phyloP scores from a whole-genome alignment of 2,329 filamentous ascomycete species.

The Trichoderma sp. region DNA sequence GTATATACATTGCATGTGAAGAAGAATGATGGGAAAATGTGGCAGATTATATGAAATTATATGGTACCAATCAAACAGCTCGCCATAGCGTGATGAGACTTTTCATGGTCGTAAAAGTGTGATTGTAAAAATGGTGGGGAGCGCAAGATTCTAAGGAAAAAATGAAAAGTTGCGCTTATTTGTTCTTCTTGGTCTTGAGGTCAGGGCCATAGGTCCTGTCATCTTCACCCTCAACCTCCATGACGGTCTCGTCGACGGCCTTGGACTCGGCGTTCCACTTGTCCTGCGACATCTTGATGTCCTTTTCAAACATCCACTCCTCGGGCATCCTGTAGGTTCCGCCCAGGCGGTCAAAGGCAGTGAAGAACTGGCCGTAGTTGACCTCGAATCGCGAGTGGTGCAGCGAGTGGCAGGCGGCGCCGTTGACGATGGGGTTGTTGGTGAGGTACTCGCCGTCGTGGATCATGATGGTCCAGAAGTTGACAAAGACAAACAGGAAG shows the following conservation, averaged over 20 bases:
- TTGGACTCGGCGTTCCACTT: conserved; percentile 79
- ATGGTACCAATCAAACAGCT: conserved; percentile 4
- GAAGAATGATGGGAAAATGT: background rate
- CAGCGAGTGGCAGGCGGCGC: conserved; percentile 80
- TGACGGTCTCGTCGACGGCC: conserved; percentile 76
- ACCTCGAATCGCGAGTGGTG: conserved; percentile 67
- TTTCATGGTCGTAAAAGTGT: conserved; percentile 11
- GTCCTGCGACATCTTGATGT: conserved; percentile 80
- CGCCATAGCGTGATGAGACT: background rate
- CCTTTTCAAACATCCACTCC: conserved; percentile 81
- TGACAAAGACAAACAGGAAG: conserved; percentile 85
- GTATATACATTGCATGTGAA: conserved; percentile 19
- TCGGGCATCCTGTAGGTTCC: conserved; percentile 88
- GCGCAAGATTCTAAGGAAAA: conserved; percentile 29
- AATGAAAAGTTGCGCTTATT: conserved; percentile 2
- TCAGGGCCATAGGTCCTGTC: conserved; percentile 52
- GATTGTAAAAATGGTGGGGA: background rate
- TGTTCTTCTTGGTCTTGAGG: conserved; percentile 52
- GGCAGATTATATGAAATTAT: conserved; percentile 10
- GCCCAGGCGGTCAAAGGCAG: conserved; percentile 85
- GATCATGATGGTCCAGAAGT: conserved; percentile 96
- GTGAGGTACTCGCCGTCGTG: conserved; percentile 94
- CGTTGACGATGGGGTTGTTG: conserved; percentile 89
- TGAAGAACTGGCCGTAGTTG: conserved; percentile 96
- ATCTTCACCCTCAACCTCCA: conserved; percentile 67